Base-by-base conservation (phyloP, 768 basidiomycete species). In the Mrakia blollopis region DNA sequence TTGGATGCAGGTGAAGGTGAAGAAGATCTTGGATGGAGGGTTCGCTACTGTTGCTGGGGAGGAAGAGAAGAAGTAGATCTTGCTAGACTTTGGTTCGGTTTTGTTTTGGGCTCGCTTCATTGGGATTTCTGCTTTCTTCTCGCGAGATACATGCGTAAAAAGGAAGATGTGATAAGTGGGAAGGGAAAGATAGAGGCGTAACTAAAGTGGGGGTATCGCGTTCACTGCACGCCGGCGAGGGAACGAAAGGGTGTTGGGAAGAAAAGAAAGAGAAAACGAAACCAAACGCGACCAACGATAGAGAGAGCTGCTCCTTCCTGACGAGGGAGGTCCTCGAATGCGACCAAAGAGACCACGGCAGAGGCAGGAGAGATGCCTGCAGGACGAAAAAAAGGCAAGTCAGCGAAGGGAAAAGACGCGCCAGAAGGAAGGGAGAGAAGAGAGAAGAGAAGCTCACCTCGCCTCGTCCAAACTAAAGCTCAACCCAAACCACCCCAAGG, bases 401-500 rank as follows among this genome's bases (percentile, higher is more conserved):
- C 47, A 50, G 47, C 18, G 7, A 50, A 7, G 47, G 2, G 13
- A 21, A 7, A 50, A 21, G 47, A 21, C 47, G 47, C 39, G 39
- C 11, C 39, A 11, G 39, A 41, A 50, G 47, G 47, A 14, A 47
- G 8, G 44, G 44, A 47, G 44, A 14, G 44, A 47, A 47, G 6
- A 4, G 47, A 21, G 13, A 1, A 14, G 44, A 44, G 44, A 6
- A 1, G 44, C 10, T 14, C 11, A 44, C 39, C 47, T 50, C 47
- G 21, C 47, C 47, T 50, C 47, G 18, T 50, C 47, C 47, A 50
- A 50, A 14, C 2, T 18, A 50, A 50, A 65, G 30, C n/a, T 50
- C 32, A 78, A 52, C 72, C 63, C 7, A 73, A 47, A n/a, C 72
- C 72, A 57, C 65, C 72, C 77, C 77, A 78, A 16, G 91, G 90